phyloP scores from a whole-genome alignment of 192 early-diverging fungal genomes.

The Jimgerdemannia lactiflua region DNA sequence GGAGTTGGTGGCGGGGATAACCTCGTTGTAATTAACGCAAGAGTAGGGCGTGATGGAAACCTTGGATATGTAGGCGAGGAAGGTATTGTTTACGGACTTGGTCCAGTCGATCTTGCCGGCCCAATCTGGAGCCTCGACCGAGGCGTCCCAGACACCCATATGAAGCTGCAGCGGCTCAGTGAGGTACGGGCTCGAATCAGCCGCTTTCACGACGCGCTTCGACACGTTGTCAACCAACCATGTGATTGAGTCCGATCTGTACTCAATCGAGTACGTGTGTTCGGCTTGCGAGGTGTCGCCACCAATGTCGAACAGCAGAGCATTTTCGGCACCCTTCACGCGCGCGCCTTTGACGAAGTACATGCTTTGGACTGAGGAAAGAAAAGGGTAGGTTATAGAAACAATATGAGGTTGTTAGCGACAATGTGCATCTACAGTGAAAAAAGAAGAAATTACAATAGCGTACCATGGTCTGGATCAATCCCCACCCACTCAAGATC shows the following conservation, averaged over 20 bases:
- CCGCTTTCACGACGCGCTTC: slow-evolving; percentile 41
- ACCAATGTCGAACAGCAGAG: slow-evolving; percentile 35
- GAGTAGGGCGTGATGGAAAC: neutral
- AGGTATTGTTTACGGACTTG: neutral
- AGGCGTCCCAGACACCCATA: slow-evolving; percentile 11
- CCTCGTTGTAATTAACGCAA: neutral
- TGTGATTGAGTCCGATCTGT: slow-evolving; percentile 44
- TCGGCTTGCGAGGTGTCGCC: slow-evolving; percentile 40
- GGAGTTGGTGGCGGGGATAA: neutral
- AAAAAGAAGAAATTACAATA: neutral
- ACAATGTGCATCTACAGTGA: neutral
- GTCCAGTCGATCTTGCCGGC: neutral
- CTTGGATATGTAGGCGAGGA: neutral
- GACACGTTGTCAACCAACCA: slow-evolving; percentile 55
- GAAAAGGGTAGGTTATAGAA: too few relatives aligned
- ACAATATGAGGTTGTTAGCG: neutral
- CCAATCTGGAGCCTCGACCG: neutral
- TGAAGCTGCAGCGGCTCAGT: slow-evolving; percentile 3
- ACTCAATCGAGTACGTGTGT: slow-evolving; percentile 60
- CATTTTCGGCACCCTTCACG: slow-evolving; percentile 25
- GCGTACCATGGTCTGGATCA: slow-evolving; percentile 34
- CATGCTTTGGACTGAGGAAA: slow-evolving; percentile 36
- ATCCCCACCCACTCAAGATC: slow-evolving; percentile 66
- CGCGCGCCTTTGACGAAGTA: slow-evolving; percentile 50
- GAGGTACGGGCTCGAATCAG: slow-evolving; percentile 12